phyloP scores from a whole-genome alignment of 805 yeast genomes.

The Scheffersomyces ergatensis region DNA sequence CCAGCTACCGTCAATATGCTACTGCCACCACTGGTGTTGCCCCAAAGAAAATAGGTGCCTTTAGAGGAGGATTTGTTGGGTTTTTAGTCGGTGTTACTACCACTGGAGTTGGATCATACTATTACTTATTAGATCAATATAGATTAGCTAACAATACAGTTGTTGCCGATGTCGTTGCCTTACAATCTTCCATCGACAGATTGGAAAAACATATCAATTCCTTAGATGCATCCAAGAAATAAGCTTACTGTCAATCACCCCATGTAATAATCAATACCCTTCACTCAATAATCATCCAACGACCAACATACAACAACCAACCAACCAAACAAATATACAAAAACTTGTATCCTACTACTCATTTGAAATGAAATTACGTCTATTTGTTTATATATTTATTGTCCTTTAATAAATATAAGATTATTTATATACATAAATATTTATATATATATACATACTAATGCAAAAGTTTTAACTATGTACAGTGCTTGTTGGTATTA shows the following conservation, averaged over 20 bases:
- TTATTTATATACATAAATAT: too few species aligned
- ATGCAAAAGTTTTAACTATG: constrained; percentile 1
- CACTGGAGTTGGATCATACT: constrained; percentile 76
- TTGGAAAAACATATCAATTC: constrained; percentile 68
- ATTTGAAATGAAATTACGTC: neutral
- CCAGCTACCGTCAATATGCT: constrained; percentile 28
- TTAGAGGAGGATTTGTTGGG: constrained; percentile 62
- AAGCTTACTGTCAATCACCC: too few species aligned
- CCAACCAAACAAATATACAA: too few species aligned
- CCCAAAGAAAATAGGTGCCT: constrained; percentile 37
- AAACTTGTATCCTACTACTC: too few species aligned
- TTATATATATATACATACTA: neutral
- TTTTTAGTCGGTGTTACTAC: constrained; percentile 73
- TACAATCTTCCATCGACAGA: constrained; percentile 64
- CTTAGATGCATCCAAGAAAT: constrained; percentile 43
- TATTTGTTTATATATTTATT: constrained; percentile 3
- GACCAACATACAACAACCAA: too few species aligned
- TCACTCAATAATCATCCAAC: too few species aligned
- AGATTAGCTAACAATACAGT: constrained; percentile 69
- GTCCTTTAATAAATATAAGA: neutral
- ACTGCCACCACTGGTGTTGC: constrained; percentile 15
- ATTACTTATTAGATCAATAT: constrained; percentile 75
- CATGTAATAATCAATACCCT: too few species aligned
- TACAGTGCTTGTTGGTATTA: neutral
- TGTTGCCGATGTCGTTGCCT: constrained; percentile 68